Evolutionary conservation across 441 rosid genomes (phyloP).

Genomic region (Erysimum pusillum): DNA sequence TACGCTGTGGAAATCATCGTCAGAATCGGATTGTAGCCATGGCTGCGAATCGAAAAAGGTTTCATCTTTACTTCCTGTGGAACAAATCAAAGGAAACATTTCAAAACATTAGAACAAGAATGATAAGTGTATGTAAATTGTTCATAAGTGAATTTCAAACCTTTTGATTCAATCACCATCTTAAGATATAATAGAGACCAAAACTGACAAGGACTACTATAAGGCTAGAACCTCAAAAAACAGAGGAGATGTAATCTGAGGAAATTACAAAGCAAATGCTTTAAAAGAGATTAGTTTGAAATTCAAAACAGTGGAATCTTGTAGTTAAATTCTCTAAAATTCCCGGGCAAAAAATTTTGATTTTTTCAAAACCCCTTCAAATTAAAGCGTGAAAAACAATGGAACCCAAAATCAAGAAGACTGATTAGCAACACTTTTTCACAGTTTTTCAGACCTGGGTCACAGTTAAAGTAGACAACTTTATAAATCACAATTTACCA

Average conservation of each 20-base stretch:
- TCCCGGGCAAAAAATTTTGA: conserved; percentile 34
- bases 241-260: conserved; percentile 11
- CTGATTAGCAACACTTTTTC: conserved; percentile 7
- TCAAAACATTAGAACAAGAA: background rate
- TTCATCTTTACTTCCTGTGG: conserved; percentile 86
- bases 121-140: background rate
- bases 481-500: conserved; percentile 26
- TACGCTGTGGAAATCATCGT: conserved; percentile 90
- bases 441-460: conserved; percentile 38
- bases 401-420: conserved; percentile 36
- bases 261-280: background rate
- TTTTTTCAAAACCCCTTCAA: conserved; percentile 21
- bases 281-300: conserved; percentile 22
- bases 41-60: conserved; percentile 83
- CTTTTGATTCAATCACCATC: conserved; percentile 39
- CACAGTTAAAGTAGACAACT: conserved; percentile 39
- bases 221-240: conserved; percentile 12
- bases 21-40: conserved; percentile 84
- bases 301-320: conserved; percentile 22
- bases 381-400: conserved; percentile 45
- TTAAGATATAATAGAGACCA: too few relatives aligned
- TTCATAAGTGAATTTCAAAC: conserved; percentile 7
- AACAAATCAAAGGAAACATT: conserved; percentile 11
- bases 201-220: background rate
- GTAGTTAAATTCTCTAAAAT: background rate